Conservation (phyloP, 2,329 filamentous ascomycete species). For the Chrysoporthe puriensis region DNA sequence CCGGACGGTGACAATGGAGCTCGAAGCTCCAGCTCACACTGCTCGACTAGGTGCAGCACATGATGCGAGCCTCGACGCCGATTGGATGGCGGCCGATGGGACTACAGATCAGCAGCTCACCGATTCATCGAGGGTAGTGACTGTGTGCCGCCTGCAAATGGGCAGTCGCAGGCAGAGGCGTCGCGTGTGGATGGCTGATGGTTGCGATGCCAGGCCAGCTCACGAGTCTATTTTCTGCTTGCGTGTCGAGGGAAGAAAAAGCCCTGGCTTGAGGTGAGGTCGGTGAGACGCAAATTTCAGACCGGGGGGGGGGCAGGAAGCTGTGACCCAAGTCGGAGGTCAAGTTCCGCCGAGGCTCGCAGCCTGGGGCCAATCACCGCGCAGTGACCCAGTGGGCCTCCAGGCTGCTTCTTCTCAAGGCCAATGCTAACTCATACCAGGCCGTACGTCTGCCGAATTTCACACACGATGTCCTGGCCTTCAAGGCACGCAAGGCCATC, state of each 20-base stretch:
- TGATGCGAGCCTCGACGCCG: slow-evolving; percentile 29
- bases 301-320: background rate
- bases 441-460: too few relatives aligned
- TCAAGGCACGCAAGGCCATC: too few relatives aligned
- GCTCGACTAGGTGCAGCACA: slow-evolving; percentile 27
- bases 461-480: too few relatives aligned
- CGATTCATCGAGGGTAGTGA: slow-evolving; percentile 15
- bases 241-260: background rate
- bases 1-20: background rate
- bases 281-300: slow-evolving; percentile 4
- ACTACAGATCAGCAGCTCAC: slow-evolving; percentile 18
- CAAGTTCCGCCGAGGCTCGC: slow-evolving; percentile 10
- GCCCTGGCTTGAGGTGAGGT: background rate
- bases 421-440: background rate
- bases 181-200: background rate
- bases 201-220: background rate
- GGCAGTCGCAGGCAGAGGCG: background rate
- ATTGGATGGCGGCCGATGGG: slow-evolving; percentile 25
- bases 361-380: slow-evolving; percentile 4
- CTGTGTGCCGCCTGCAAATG: slow-evolving; percentile 1
- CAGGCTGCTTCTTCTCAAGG: background rate
- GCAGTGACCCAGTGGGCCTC: background rate
- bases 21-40: slow-evolving; percentile 15
- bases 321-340: slow-evolving; percentile 4
- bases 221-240: background rate